Conservation (phyloP, 1,284 basidiomycete genomes). For the Boletus smithii region DNA sequence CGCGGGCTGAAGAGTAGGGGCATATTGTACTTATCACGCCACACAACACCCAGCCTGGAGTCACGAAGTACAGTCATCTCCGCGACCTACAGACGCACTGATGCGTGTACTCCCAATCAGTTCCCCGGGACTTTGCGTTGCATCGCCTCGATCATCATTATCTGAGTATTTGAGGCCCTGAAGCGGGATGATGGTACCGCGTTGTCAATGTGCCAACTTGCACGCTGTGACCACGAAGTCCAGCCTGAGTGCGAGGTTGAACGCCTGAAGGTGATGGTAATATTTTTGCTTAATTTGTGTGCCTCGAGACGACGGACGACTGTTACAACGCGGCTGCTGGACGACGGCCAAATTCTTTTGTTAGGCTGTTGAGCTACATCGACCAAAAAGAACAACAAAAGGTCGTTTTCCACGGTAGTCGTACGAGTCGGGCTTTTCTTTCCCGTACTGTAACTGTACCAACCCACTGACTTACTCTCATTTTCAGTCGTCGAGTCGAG, state of each 20-base stretch:
- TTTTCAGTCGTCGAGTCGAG: conserved; percentile 15
- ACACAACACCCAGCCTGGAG: no score
- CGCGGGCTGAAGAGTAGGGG: no score
- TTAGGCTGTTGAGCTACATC: neutral
- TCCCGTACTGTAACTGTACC: conserved; percentile 7
- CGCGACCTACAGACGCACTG: neutral
- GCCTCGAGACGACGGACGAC: neutral
- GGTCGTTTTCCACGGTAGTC: conserved; percentile 4
- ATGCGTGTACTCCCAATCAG: no score
- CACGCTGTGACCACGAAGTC: no score
- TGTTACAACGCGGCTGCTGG: neutral
- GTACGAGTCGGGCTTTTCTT: neutral
- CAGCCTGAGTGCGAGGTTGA: no score
- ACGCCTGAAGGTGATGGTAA: neutral
- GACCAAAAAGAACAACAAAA: neutral
- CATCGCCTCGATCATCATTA: no score
- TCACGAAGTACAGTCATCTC: neutral
- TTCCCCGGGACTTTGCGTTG: no score
- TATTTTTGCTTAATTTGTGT: neutral
- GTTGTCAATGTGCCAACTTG: no score
- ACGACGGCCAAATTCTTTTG: neutral
- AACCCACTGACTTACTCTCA: conserved; percentile 18
- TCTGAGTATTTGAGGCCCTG: no score
- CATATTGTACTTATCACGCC: no score
- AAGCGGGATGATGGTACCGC: no score